These are phyloP conservation scores for Physaria fendleri DNA, from an alignment of 345 rosid species.

Conservation along the genomic window DNA sequence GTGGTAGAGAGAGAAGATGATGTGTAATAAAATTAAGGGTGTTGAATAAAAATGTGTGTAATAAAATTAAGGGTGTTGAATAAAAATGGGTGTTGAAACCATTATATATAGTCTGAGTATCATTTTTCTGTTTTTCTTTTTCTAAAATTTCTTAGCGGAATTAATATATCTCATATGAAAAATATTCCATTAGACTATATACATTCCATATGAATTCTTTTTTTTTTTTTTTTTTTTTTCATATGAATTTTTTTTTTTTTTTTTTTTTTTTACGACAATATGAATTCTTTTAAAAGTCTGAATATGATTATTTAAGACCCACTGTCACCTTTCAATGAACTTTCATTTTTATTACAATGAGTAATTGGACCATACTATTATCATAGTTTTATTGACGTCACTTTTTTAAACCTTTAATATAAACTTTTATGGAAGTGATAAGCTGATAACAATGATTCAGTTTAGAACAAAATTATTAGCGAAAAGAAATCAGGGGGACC, in stretches of 20 bases:
- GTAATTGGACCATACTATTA: conserved; percentile 6
- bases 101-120: too few species aligned
- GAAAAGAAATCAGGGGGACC: neutral
- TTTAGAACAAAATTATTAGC: neutral
- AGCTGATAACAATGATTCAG: conserved; percentile 14
- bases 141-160: too few species aligned
- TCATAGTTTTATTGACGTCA: conserved; percentile 1
- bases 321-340: neutral
- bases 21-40: too few species aligned
- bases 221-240: too few species aligned
- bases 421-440: conserved; percentile 5
- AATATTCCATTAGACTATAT: too few species aligned
- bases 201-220: too few species aligned
- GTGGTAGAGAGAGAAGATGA: too few species aligned
- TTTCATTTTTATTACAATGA: conserved; percentile 1
- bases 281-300: neutral
- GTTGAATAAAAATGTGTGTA: too few species aligned
- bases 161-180: neutral
- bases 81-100: too few species aligned
- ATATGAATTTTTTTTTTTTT: too few species aligned
- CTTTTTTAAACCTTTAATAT: conserved; percentile 15
- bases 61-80: too few species aligned
- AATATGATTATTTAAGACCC: conserved; percentile 1
- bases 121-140: neutral
- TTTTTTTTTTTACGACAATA: too few species aligned